These are phyloP conservation scores for Cyclotella baltica DNA, from an alignment of 108 stramenopile species.

Conservation along the genomic window DNA sequence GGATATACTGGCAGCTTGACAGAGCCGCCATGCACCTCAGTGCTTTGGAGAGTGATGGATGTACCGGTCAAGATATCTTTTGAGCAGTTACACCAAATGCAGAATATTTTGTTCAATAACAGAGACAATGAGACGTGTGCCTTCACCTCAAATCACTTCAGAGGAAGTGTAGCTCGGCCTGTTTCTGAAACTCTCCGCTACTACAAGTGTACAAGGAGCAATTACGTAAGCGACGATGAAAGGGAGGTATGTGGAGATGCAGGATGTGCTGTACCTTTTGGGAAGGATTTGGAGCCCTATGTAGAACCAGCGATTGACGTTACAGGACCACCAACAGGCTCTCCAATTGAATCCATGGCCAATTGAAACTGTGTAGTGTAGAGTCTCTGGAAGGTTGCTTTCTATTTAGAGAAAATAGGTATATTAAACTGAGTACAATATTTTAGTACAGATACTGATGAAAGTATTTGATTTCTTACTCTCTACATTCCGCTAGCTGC, in stretches of 20 bases:
- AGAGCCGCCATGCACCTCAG: conserved; percentile 78
- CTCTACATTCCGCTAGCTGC: too few species aligned
- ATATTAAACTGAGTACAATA: too few species aligned
- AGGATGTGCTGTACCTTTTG: conserved; percentile 34
- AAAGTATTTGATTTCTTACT: too few species aligned
- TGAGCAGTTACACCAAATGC: conserved; percentile 72
- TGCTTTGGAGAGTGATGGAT: conserved; percentile 78
- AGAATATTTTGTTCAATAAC: conserved; percentile 69
- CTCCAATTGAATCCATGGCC: conserved; percentile 2
- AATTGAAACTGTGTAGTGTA: neutral
- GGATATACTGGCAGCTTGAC: conserved; percentile 82
- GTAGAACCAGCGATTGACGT: conserved; percentile 37
- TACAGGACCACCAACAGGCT: conserved; percentile 32
- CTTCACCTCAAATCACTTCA: conserved; percentile 67
- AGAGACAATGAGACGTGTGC: conserved; percentile 56
- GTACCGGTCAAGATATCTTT: conserved; percentile 64
- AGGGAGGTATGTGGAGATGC: conserved; percentile 37
- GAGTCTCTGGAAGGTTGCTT: neutral
- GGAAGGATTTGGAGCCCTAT: conserved; percentile 32
- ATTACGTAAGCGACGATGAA: conserved; percentile 45
- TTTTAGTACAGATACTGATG: too few species aligned
- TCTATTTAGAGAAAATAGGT: neutral
- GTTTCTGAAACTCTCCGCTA: conserved; percentile 26
- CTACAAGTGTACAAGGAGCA: conserved; percentile 36
- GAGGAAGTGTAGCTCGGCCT: conserved; percentile 73